phyloP scores from a whole-genome alignment of 2,329 filamentous ascomycete genomes.

The Sarocladium strictum region DNA sequence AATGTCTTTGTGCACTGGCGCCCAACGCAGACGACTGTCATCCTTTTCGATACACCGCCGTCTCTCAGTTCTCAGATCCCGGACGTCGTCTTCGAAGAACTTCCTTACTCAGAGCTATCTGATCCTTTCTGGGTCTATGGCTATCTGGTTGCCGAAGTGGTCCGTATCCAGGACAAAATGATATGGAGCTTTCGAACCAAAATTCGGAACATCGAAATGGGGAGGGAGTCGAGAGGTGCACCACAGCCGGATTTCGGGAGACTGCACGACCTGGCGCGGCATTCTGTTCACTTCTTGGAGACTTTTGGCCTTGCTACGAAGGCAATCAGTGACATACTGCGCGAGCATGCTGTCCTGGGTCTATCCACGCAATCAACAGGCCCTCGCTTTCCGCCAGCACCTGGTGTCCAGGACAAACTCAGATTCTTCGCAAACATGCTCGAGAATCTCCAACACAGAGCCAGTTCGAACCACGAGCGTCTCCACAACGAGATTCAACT shows the following conservation, averaged over 20 bases:
- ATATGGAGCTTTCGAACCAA: slow-evolving; percentile 33
- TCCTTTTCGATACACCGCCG: slow-evolving; percentile 23
- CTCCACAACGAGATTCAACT: slow-evolving; percentile 52
- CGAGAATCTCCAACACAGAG: slow-evolving; percentile 27
- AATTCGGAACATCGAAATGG: slow-evolving; percentile 28
- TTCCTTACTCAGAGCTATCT: slow-evolving; percentile 10
- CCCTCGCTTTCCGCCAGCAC: slow-evolving; percentile 12
- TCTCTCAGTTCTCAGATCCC: slow-evolving; percentile 10
- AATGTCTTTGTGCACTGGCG: slow-evolving; percentile 23
- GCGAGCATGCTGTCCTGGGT: slow-evolving; percentile 19
- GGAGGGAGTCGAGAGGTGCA: background rate
- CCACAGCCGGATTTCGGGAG: slow-evolving; percentile 19
- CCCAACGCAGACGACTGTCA: slow-evolving; percentile 19
- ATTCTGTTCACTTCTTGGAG: slow-evolving; percentile 38
- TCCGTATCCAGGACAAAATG: slow-evolving; percentile 24
- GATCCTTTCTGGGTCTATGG: slow-evolving; percentile 33
- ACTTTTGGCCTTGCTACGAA: slow-evolving; percentile 29
- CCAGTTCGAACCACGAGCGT: slow-evolving; percentile 34
- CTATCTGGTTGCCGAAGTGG: slow-evolving; percentile 23
- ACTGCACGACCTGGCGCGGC: slow-evolving; percentile 36
- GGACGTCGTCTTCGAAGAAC: background rate
- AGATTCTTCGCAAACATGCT: slow-evolving; percentile 26
- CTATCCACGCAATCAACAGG: background rate
- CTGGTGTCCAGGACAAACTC: slow-evolving; percentile 23
- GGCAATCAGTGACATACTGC: slow-evolving; percentile 25